phyloP scores from a whole-genome alignment of 164 flowering plant species.

The Taxillus chinensis region DNA sequence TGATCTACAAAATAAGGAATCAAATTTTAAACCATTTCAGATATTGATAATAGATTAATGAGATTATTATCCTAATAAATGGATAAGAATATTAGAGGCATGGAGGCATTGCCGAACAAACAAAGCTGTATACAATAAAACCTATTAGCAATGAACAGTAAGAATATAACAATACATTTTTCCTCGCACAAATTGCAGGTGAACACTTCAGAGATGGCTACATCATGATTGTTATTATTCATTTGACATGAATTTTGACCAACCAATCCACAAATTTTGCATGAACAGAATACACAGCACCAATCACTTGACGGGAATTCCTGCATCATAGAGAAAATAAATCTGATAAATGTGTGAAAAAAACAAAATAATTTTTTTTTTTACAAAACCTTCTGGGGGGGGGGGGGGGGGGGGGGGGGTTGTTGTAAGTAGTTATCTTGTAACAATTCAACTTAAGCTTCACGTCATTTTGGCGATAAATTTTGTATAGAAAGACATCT shows the following conservation, averaged over 20 bases:
- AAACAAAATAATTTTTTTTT: too few relatives aligned
- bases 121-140: neutral
- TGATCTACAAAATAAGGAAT: constrained; percentile 36
- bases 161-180: constrained; percentile 15
- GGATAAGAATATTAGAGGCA: too few relatives aligned
- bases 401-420: too few relatives aligned
- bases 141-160: neutral
- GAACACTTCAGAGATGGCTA: constrained; percentile 9
- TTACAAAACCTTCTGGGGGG: too few relatives aligned
- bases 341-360: too few relatives aligned
- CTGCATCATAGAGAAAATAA: constrained; percentile 22
- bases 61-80: too few relatives aligned
- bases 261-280: constrained; percentile 47
- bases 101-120: neutral
- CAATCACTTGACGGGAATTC: constrained; percentile 56
- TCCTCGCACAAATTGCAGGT: constrained; percentile 45
- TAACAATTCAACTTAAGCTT: too few relatives aligned
- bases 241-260: constrained; percentile 6
- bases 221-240: constrained; percentile 12
- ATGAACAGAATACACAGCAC: constrained; percentile 53
- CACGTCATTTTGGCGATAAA: too few relatives aligned
- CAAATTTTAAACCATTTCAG: neutral
- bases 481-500: too few relatives aligned
- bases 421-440: too few relatives aligned
- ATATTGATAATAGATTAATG: too few relatives aligned